These are phyloP conservation scores for Xerophyta viscosa DNA, from an alignment of 106 monocot genomes.

Conservation along the genomic window DNA sequence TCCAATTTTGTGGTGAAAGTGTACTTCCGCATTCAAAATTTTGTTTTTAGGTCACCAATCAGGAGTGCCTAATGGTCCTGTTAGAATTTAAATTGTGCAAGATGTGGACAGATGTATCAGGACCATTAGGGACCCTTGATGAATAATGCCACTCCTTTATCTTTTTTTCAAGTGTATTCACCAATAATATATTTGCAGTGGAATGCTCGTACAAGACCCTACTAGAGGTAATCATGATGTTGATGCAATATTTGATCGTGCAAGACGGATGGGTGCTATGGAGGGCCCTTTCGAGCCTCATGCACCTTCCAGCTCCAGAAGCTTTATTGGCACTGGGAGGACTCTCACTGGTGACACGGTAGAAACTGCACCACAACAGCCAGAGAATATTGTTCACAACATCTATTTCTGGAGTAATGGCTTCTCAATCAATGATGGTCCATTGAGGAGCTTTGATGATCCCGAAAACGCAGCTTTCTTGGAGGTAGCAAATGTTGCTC, in stretches of 20 bases:
- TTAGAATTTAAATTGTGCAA: too few species aligned
- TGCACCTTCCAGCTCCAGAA: slow-evolving; percentile 49
- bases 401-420: slow-evolving; percentile 89
- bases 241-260: slow-evolving; percentile 87
- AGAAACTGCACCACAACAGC: slow-evolving; percentile 27
- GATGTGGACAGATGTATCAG: too few species aligned
- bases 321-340: slow-evolving; percentile 79
- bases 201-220: slow-evolving; percentile 96
- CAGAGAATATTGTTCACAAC: slow-evolving; percentile 37
- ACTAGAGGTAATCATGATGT: slow-evolving; percentile 49
- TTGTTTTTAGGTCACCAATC: too few species aligned
- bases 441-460: slow-evolving; percentile 81
- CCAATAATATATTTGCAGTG: too few species aligned
- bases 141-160: too few species aligned
- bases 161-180: too few species aligned
- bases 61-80: too few species aligned
- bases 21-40: too few species aligned
- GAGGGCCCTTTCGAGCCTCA: slow-evolving; percentile 50
- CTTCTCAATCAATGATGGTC: slow-evolving; percentile 79
- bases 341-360: slow-evolving; percentile 71
- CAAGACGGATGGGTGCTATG: slow-evolving; percentile 66
- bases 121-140: too few species aligned
- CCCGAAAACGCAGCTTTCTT: slow-evolving; percentile 78
- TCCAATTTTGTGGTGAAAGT: too few species aligned
- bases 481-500: slow-evolving; percentile 31